phyloP scores from a whole-genome alignment of 192 early-diverging fungal genomes.

The Coemansia sp. region DNA sequence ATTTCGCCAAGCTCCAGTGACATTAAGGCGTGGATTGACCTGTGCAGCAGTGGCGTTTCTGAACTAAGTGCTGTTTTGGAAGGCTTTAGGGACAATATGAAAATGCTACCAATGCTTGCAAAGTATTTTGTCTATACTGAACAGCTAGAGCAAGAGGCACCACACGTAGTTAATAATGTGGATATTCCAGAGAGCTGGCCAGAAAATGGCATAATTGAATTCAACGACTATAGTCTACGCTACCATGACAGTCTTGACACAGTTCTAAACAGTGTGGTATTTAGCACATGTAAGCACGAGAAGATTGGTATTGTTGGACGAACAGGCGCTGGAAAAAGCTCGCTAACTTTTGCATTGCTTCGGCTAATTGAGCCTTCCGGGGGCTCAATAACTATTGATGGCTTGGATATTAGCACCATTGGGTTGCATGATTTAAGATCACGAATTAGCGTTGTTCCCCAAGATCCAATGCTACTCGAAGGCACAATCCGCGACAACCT shows the following conservation, averaged over 20 bases:
- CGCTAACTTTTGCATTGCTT: slow-evolving; percentile 57
- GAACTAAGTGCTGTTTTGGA: background rate
- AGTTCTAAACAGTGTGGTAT: slow-evolving; percentile 33
- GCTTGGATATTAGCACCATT: slow-evolving; percentile 55
- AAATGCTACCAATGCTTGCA: slow-evolving; percentile 6
- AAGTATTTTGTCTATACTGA: slow-evolving; percentile 20
- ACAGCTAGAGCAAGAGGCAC: slow-evolving; percentile 57
- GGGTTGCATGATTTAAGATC: slow-evolving; percentile 55
- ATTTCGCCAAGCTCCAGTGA: background rate
- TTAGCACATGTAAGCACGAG: slow-evolving; percentile 52
- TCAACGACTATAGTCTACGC: slow-evolving; percentile 41
- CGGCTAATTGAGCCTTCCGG: slow-evolving; percentile 55
- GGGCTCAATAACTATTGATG: slow-evolving; percentile 56
- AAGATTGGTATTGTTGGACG: slow-evolving; percentile 55
- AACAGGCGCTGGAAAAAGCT: slow-evolving; percentile 59
- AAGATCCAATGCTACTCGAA: slow-evolving; percentile 64
- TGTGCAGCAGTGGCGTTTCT: background rate
- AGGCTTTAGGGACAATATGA: background rate
- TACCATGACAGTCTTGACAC: slow-evolving; percentile 22
- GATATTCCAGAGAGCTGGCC: slow-evolving; percentile 48
- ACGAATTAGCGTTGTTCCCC: slow-evolving; percentile 59
- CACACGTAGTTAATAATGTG: slow-evolving; percentile 9
- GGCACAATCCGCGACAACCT: slow-evolving; percentile 70
- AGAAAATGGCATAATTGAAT: slow-evolving; percentile 36
- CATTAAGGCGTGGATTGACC: background rate